Base-by-base conservation (phyloP, 2,329 filamentous ascomycete genomes). In the Fusarium goolgardi region DNA sequence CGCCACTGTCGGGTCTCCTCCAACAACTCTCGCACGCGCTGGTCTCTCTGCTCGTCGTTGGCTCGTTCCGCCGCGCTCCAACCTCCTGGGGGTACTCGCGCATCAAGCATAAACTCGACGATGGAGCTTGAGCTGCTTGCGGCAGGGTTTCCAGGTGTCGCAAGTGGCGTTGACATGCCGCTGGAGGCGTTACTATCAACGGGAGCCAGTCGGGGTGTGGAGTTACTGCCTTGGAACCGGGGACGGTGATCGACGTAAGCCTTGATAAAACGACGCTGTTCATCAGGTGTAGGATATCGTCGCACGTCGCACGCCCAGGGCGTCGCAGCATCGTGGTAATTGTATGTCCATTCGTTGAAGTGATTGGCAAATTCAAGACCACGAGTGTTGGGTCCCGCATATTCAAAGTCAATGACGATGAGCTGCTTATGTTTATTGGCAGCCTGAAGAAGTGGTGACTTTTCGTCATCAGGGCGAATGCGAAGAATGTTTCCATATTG, bases 401-500 rank as follows among this genome's bases (percentile, higher is more conserved):
- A 99, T 76, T 99, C 96, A 74, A 99, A 99, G 78, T 99, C 96
- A 75, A 99, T 99, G 67, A 99, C 96, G 18, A 98, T 87, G 16
- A 99, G 87, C 79, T 97, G 95, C 79, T 97, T 98, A 81, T 99
- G 96, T 71, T 95, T 90, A 79, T 98, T 98, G 60, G 92, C 90
- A 0, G 96, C 94, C 50, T 96, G 87, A 13, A 97, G 85, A 10
- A 98, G 86, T 1, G 95, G 96, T 1, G 94, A 97, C 72, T 94
- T 90, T 70, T 93, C 87, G 77, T 88, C 85, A 56, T 89, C 85
- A 3, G 87, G 87, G 4, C 83, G 82, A 50, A 90, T 79, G 37
- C 94, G 93, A 50, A 99, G 88, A 66, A 99, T 96, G 76, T 99
- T 99, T 68, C 96, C 96, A 75, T 99, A 98, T 89, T 99, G 96